Base-by-base conservation (phyloP, 1,284 basidiomycete genomes). In the Leccinum huronense region DNA sequence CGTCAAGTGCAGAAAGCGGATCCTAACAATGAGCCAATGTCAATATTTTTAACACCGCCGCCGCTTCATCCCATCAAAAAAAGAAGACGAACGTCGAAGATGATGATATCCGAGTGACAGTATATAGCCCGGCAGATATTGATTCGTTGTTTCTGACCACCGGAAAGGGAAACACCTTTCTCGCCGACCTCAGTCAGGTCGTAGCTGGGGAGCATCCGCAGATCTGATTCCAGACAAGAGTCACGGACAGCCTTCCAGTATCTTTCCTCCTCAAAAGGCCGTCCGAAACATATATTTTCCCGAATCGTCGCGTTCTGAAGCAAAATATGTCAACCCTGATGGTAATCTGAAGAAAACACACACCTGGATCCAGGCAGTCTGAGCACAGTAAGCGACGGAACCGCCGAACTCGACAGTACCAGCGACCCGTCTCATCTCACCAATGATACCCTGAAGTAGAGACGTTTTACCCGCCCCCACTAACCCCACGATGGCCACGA, bases 131-230 rank as follows among this genome's bases (percentile, higher is more conserved):
- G 87, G 53, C 90, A 92, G 63, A 95, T 89, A 70, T 88, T 89
- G 65, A 88, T 70, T 16, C 91, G 84, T 71, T 91, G 89, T 70
- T 90, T 95, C 75, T 93, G 91, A 2, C 93, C 93, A 8, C 94
- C 92, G 48, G 88, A 91, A 9, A 94, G 82, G 14, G 88, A 89
- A 60, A 94, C 90, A n/a, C 90, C 89, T 81, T 89, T 92, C 77
- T 95, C 94, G n/a, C 94, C 94, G 59, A 97, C 94, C 74, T 95
- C 92, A 0, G 95, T 97, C 66, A 90, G 73, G 72, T 97, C 89
- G 3, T 89, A 87, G 61, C 85, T 80, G 1, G 88, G 85, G 16
- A 91, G 80, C 67, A 89, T 80, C 57, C 84, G 84, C 40, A 91
- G 75, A 73, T 91, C 89, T 9, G 83, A 78, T 65, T 87, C 86